phyloP scores from a whole-genome alignment of 2,329 filamentous ascomycete species.

The Colletotrichum falcatum region DNA sequence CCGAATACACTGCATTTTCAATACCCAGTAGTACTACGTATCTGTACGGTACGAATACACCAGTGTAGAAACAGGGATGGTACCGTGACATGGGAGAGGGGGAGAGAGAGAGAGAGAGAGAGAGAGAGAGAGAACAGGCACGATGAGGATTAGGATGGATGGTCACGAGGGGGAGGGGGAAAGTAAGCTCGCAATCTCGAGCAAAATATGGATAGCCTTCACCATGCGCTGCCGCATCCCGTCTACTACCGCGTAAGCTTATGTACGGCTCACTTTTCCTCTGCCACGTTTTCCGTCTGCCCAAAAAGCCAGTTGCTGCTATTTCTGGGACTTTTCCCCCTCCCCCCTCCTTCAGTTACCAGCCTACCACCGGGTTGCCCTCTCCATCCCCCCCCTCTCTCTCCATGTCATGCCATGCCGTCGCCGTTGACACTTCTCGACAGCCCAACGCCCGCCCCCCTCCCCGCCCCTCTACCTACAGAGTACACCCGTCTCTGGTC shows the following conservation, averaged over 20 bases:
- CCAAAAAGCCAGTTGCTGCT: constrained; percentile 16
- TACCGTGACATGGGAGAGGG: too few species aligned
- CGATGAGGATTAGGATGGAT: neutral
- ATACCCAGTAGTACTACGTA: too few species aligned
- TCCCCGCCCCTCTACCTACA: neutral
- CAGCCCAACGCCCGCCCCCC: constrained; percentile 2
- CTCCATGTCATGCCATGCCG: neutral
- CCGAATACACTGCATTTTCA: neutral
- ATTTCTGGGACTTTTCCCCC: constrained; percentile 11
- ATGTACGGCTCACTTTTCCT: constrained; percentile 4
- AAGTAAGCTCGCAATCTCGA: neutral
- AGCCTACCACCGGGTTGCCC: neutral
- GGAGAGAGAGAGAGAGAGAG: neutral
- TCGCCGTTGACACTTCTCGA: neutral
- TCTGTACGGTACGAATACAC: too few species aligned
- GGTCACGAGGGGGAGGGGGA: neutral
- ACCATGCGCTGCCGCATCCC: neutral
- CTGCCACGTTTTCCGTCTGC: constrained; percentile 18
- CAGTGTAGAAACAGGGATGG: constrained; percentile 13
- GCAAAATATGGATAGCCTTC: neutral
- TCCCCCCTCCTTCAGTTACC: constrained; percentile 1
- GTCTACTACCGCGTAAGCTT: neutral
- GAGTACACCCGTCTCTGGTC: too few species aligned
- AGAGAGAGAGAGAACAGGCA: neutral
- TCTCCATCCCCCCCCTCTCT: too few species aligned